Conservation (phyloP, 2,329 filamentous ascomycete species). For the Aspergillus sp. region DNA sequence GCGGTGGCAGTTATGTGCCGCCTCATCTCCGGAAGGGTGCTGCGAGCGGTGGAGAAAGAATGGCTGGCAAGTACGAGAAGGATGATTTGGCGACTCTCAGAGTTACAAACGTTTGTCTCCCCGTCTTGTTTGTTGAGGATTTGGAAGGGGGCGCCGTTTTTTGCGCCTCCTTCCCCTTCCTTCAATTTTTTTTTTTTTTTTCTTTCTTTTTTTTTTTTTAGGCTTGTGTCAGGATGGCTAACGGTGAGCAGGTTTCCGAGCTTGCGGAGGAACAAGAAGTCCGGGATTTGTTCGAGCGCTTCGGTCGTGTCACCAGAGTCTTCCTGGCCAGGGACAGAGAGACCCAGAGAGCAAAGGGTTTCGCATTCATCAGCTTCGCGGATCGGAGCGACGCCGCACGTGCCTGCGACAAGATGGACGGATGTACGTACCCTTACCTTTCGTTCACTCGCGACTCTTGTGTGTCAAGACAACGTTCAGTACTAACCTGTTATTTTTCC, state of each 20-base stretch:
- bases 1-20: conserved; percentile 86
- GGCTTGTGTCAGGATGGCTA: neutral
- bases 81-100: conserved; percentile 95
- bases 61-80: conserved; percentile 91
- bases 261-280: conserved; percentile 95
- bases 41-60: conserved; percentile 68
- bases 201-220: conserved; percentile 4
- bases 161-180: no score
- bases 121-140: neutral
- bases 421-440: conserved; percentile 57
- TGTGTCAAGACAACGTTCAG: neutral
- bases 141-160: neutral
- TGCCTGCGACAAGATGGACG: conserved; percentile 97
- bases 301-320: conserved; percentile 92
- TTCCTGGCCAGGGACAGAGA: conserved; percentile 98
- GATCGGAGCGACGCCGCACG: conserved; percentile 86
- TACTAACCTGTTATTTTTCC: conserved; percentile 6
- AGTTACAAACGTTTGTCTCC: conserved; percentile 84
- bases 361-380: conserved; percentile 96
- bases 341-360: conserved; percentile 93
- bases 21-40: conserved; percentile 79
- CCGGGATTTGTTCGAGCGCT: conserved; percentile 96
- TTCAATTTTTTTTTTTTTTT: conserved; percentile 11
- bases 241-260: conserved; percentile 71
- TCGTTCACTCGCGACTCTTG: neutral